Evolutionary conservation across 1,284 basidiomycete species (phyloP), one percentile per base, ranked within the genome.

Genomic region (Cutaneotrichosporon dermatis): DNA sequence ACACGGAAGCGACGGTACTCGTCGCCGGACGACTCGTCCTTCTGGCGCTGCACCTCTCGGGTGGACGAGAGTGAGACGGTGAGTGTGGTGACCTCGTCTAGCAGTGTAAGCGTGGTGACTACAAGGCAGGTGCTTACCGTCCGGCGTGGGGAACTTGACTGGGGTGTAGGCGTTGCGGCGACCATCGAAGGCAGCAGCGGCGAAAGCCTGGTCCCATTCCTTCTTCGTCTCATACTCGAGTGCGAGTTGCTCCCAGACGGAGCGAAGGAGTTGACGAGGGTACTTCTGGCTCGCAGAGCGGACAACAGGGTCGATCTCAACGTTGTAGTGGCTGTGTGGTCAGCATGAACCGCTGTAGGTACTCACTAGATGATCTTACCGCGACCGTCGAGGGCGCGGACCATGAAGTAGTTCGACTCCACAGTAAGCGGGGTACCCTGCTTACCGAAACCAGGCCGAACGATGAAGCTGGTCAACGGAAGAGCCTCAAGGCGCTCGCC

Each of bases 271-370:
- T 7, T 55, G 57, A 37, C 64, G 64, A 6, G 70, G 67, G 37
- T 66, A 66, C 61, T 66, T 70, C 51, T 70, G 66, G 57, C 66
- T 69, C 43, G 69, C 59, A n/a, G 64, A 64, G 57, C 70, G 72
- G 54, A 75, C 73, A 37, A 76, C 68, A 9, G 74, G 74, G 57
- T 72, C 66, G 58, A 77, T 75, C 37, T 72, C 72, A 12, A 76
- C 65, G 51, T 77, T 74, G 58, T 76, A 77, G 60, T 77, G 75
- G 65, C 71, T 74, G 53, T 25, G 39, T 6, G 6, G 57, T 61
- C 25, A 58, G 56, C 6, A 9, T 1, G 3, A 6, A 3, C 2
- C 2, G 25, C 7, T 6, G 25, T n/a, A 4, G 4, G 4, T 51
- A 8, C 72, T 63, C 44, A 75, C 73, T 73, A 64, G 58, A 75